Evolutionary conservation across 2,329 filamentous ascomycete genomes (phyloP).

Genomic region (Plectosphaerella sp.): DNA sequence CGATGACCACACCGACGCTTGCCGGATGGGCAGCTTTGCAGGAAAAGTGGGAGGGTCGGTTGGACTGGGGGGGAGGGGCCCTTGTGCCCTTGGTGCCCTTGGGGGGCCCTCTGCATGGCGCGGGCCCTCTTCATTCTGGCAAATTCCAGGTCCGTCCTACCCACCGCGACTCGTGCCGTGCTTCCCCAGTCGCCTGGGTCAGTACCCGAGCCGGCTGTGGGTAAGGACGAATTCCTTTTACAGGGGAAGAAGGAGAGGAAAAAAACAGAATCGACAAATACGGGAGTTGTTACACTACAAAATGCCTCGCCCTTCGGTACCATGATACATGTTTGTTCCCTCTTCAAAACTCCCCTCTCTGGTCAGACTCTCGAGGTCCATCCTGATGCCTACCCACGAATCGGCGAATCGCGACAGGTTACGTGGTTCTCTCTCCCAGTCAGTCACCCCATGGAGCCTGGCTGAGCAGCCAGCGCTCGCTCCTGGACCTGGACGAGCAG

Average conservation of each 20-base stretch:
- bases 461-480: background rate
- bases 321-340: background rate
- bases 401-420: background rate
- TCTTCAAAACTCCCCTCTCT: background rate
- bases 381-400: background rate
- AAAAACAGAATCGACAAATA: background rate
- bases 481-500: background rate
- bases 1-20: constrained; percentile 10
- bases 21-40: constrained; percentile 8
- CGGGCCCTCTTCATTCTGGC: background rate
- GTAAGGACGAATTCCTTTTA: background rate
- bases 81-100: no score
- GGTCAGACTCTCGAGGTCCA: background rate
- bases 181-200: no score
- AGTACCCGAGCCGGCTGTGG: no score
- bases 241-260: constrained; percentile 8
- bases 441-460: background rate
- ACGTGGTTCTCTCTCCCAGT: background rate
- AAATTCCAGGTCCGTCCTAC: no score
- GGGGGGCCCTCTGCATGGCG: background rate
- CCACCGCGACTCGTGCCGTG: no score
- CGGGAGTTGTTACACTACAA: background rate
- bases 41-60: constrained; percentile 9
- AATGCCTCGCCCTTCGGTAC: background rate
- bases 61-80: no score